Conservation (phyloP, 2,329 filamentous ascomycete species). For the Trichoderma guizhouense region DNA sequence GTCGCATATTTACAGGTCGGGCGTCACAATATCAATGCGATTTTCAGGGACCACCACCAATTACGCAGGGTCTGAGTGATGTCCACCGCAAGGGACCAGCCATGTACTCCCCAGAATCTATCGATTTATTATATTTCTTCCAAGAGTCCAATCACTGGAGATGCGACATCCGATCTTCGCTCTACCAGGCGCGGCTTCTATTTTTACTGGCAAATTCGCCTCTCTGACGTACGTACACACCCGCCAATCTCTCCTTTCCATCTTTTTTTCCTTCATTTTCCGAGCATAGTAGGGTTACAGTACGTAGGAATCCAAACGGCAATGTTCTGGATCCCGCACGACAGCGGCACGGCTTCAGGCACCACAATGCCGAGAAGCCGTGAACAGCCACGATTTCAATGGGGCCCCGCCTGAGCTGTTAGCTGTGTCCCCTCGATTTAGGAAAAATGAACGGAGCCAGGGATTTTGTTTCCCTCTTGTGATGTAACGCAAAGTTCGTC, state of each 20-base stretch:
- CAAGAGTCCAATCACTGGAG: background rate
- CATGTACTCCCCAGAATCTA: background rate
- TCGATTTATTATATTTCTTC: background rate
- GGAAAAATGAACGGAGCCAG: background rate
- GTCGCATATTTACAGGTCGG: background rate
- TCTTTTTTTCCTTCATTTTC: too few relatives aligned
- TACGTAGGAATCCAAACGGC: background rate
- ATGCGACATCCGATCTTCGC: background rate
- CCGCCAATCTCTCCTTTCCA: background rate
- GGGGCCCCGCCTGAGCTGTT: background rate
- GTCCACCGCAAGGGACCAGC: background rate
- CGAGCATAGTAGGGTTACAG: too few relatives aligned
- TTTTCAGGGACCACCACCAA: slow-evolving; percentile 1
- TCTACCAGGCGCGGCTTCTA: background rate
- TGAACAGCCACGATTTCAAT: slow-evolving; percentile 19
- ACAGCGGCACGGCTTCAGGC: background rate
- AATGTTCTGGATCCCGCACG: background rate
- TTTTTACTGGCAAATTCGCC: background rate
- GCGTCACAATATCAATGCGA: background rate
- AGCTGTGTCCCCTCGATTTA: background rate
- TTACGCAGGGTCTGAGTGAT: background rate
- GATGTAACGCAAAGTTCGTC: background rate
- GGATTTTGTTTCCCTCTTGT: background rate
- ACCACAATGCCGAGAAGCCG: slow-evolving; percentile 18
- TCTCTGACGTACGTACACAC: background rate